Percentiles rank a stretch among this genome's conserved stretches.
Conservation (phyloP, 225 moss, liverwort and hornwort genomes). For the Takakia lepidozioides region DNA sequence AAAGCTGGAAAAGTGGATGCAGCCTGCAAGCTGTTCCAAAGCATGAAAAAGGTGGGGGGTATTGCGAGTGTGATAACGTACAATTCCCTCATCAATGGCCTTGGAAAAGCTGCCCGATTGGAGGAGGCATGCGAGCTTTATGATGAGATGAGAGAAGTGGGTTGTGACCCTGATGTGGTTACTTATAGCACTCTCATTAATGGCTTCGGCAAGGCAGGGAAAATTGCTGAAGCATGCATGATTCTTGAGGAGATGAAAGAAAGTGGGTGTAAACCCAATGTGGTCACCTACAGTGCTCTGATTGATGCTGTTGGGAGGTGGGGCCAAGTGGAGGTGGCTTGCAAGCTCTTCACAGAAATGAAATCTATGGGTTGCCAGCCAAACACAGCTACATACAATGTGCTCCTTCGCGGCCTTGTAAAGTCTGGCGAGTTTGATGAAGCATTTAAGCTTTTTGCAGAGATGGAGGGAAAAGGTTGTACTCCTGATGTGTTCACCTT, state of each 20-base stretch:
- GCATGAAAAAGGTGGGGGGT: constrained; percentile 33
- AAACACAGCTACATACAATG: too few relatives aligned
- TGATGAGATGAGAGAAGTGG: constrained; percentile 20
- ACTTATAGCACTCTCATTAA: constrained; percentile 61
- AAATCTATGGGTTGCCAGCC: too few relatives aligned
- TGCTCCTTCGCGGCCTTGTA: too few relatives aligned
- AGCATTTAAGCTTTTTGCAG: constrained; percentile 21
- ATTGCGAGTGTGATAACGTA: constrained; percentile 26
- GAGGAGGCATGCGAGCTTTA: constrained; percentile 14
- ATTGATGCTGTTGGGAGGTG: too few relatives aligned
- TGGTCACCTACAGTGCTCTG: constrained; percentile 51
- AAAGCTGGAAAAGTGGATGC: constrained; percentile 36
- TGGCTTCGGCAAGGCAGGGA: constrained; percentile 40
- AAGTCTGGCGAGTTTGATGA: constrained; percentile 44
- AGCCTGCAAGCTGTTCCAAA: constrained; percentile 29
- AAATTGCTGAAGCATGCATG: constrained; percentile 28
- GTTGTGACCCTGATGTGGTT: constrained; percentile 36
- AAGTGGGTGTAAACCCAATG: constrained; percentile 34
- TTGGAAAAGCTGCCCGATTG: constrained; percentile 22
- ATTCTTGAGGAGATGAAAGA: constrained; percentile 46
- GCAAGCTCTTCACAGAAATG: too few relatives aligned
- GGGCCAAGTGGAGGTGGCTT: too few relatives aligned
- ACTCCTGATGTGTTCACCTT: constrained; percentile 34
- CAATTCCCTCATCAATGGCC: constrained; percentile 25
- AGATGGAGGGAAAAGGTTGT: constrained; percentile 22